Evolutionary conservation across 192 early-diverging fungal genomes (phyloP), one percentile per base, ranked within the genome.

Genomic region (Podila clonocystis): DNA sequence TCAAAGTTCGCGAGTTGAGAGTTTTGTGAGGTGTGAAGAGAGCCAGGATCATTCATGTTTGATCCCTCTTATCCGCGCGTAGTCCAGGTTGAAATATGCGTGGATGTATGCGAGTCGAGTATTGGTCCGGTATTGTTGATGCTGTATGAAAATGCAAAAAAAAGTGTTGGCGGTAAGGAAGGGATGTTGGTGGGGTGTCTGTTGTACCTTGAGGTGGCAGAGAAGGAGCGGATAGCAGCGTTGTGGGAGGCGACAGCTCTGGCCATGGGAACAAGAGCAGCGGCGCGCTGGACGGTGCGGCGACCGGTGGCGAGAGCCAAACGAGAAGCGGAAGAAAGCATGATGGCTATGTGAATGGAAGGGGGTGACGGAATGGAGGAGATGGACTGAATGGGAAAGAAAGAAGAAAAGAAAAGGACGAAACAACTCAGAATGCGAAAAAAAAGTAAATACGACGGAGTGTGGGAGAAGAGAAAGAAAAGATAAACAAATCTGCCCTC

Each of bases 171-270:
- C 62, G 26, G 20, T 48, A 50, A n/a, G 28, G 36, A 13, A 33
- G 50, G 28, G 15, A 48, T 29, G 62, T 22, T 9, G 9, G 48
- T 33, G 48, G 15, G 17, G 48, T 48, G 33, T 33, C 33, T 33
- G 33, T 20, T 41, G 8, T 55, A 69, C 74, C 83, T 85, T 66
- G 80, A 58, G 20, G 82, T 70, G 48, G 74, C 45, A 57, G 85
- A 80, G 82, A 85, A 83, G 34, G 85, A 34, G 63, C 87, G 87
- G 58, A 36, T 36, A 36, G 61, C 75, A 50, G 77, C 60, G 65
- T 68, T 72, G 38, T 65, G 67, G 45, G 83, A 75, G 62, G 64
- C 70, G 38, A 68, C 67, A 65, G 70, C 57, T 26, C 70, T 72
- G 62, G 77, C 38, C 55, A 73, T 60, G 45, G 77, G 77, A 5